Evolutionary conservation across 1,284 basidiomycete genomes (phyloP).

Genomic region (Cryptococcus sp.): DNA sequence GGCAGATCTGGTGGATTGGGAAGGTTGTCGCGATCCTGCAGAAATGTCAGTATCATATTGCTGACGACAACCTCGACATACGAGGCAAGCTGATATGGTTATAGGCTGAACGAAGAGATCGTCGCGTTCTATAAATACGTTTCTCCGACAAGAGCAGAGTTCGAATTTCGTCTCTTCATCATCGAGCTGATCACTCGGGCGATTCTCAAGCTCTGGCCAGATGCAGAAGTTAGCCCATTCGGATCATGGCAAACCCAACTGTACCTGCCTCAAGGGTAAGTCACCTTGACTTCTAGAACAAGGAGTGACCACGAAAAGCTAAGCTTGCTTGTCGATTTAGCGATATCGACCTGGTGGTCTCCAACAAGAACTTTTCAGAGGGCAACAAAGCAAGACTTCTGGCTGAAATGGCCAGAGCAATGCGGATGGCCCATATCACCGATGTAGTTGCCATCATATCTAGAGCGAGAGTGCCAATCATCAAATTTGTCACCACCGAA

Average conservation of each 20-base stretch:
- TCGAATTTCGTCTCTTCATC: constrained; percentile 75
- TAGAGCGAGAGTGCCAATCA: constrained; percentile 71
- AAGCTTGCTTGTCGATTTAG: constrained; percentile 36
- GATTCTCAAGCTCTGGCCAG: constrained; percentile 68
- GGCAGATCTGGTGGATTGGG: constrained; percentile 75
- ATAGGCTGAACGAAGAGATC: constrained; percentile 79
- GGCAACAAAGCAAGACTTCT: constrained; percentile 50
- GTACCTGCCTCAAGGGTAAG: constrained; percentile 89
- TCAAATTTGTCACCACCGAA: constrained; percentile 42
- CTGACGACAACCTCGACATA: neutral
- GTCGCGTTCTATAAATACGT: constrained; percentile 84
- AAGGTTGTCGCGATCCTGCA: constrained; percentile 71
- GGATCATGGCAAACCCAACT: constrained; percentile 93
- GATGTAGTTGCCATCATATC: constrained; percentile 75
- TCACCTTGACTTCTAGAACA: constrained; percentile 12
- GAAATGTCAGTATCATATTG: constrained; percentile 64
- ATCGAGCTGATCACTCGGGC: constrained; percentile 72
- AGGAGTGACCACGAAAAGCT: neutral
- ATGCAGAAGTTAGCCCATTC: constrained; percentile 82
- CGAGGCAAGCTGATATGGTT: neutral
- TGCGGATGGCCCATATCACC: constrained; percentile 57
- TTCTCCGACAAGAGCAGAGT: constrained; percentile 79
- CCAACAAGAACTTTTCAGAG: constrained; percentile 49
- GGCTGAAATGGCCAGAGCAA: constrained; percentile 52
- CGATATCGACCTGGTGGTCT: constrained; percentile 62